These are phyloP conservation scores for Prunus yedoensis DNA, from an alignment of 331 rosid species.

Conservation along the genomic window DNA sequence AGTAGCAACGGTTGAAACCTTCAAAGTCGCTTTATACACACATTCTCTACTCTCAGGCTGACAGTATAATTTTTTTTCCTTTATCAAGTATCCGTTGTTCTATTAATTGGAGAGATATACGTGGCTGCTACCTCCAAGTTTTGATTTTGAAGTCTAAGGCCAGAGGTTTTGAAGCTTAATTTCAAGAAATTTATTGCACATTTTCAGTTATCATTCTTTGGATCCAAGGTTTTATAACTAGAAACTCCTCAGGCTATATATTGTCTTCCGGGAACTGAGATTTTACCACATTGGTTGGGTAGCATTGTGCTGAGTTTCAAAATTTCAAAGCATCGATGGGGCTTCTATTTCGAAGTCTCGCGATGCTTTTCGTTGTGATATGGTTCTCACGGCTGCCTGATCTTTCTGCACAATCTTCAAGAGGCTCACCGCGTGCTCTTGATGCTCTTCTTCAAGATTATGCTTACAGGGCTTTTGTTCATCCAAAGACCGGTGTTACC, in stretches of 20 bases:
- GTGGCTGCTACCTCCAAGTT: constrained; percentile 30
- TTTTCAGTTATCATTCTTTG: constrained; percentile 33
- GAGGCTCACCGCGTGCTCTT: constrained; percentile 32
- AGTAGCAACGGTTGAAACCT: constrained; percentile 66
- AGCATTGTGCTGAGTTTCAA: constrained; percentile 42
- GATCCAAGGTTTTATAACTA: constrained; percentile 4
- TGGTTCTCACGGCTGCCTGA: constrained; percentile 44
- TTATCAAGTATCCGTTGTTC: constrained; percentile 29
- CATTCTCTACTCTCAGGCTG: constrained; percentile 16
- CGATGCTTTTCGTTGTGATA: constrained; percentile 40
- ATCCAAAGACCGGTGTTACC: constrained; percentile 63
- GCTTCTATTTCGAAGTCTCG: constrained; percentile 52
- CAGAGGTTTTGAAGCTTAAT: constrained; percentile 14
- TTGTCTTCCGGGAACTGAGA: constrained; percentile 30
- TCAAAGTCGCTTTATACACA: constrained; percentile 56
- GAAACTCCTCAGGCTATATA: not conserved
- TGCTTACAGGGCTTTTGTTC: constrained; percentile 60
- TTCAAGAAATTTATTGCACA: constrained; percentile 28
- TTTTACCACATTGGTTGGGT: constrained; percentile 11
- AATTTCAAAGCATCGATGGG: constrained; percentile 51
- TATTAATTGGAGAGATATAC: constrained; percentile 33
- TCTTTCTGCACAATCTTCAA: constrained; percentile 38
- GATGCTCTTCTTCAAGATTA: constrained; percentile 70
- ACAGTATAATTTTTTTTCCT: constrained; percentile 28
- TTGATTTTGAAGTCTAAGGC: constrained; percentile 23